These are phyloP conservation scores for Penicillium soppii DNA, from an alignment of 495 filamentous ascomycete genomes.

Conservation along the genomic window DNA sequence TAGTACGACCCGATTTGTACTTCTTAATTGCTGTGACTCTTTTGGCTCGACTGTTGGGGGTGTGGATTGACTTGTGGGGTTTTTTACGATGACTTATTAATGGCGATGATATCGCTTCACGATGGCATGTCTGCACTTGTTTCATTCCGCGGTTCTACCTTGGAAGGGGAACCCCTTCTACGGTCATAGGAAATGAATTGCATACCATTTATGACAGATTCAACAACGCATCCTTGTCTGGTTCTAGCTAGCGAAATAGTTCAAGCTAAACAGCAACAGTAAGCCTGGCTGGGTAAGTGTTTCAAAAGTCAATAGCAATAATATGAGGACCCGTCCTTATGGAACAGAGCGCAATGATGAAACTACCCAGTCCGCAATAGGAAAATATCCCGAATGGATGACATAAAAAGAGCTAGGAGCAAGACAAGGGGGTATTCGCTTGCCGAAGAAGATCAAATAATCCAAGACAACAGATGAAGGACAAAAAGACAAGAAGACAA, in stretches of 20 bases:
- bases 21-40: no score
- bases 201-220: no score
- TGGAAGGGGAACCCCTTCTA: neutral
- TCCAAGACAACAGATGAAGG: neutral
- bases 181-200: neutral
- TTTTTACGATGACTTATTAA: neutral
- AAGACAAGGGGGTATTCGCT: constrained; percentile 25
- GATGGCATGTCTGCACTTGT: neutral
- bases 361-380: no score
- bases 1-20: no score
- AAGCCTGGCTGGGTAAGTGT: no score
- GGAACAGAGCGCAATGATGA: no score
- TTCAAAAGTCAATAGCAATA: no score
- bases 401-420: neutral
- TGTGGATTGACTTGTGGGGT: neutral
- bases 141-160: no score
- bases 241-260: no score
- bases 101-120: neutral
- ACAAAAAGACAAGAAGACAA: neutral
- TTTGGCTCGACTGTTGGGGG: neutral
- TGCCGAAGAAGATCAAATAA: constrained; percentile 11
- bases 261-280: no score
- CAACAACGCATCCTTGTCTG: no score
- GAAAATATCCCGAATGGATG: neutral
- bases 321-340: no score